Evolutionary conservation across 495 filamentous ascomycete genomes (phyloP).

Genomic region (Penicillium waksmanii): DNA sequence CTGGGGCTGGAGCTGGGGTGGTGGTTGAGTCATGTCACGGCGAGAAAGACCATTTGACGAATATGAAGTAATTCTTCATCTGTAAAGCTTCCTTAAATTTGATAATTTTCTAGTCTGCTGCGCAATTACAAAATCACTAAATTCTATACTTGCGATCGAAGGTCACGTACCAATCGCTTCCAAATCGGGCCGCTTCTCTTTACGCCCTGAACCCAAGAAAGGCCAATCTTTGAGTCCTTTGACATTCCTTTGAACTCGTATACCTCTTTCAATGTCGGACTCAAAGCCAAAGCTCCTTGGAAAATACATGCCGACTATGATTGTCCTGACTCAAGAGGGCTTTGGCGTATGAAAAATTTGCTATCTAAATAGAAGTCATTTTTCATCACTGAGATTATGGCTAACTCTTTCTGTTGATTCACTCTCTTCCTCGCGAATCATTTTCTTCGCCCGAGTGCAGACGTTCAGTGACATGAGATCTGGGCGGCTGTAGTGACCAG

Average conservation of each 20-base stretch:
- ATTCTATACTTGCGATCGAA: neutral
- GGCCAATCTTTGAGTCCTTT: neutral
- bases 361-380: neutral
- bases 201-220: neutral
- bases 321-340: no score
- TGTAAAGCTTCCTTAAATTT: neutral
- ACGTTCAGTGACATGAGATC: conserved; percentile 53
- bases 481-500: conserved; percentile 57
- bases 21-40: conserved; percentile 22
- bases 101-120: neutral
- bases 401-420: neutral
- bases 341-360: neutral
- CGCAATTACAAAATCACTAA: neutral
- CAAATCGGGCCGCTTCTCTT: neutral
- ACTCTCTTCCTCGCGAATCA: conserved; percentile 5
- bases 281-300: neutral
- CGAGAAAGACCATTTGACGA: neutral
- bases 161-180: neutral
- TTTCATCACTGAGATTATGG: neutral
- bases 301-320: no score
- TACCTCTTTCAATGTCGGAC: neutral
- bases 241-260: neutral
- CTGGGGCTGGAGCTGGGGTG: conserved; percentile 33
- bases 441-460: conserved; percentile 4
- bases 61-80: neutral